Evolutionary conservation across 1,284 basidiomycete genomes (phyloP), one percentile per base, ranked within the genome.

Genomic region (Malassezia nana): DNA sequence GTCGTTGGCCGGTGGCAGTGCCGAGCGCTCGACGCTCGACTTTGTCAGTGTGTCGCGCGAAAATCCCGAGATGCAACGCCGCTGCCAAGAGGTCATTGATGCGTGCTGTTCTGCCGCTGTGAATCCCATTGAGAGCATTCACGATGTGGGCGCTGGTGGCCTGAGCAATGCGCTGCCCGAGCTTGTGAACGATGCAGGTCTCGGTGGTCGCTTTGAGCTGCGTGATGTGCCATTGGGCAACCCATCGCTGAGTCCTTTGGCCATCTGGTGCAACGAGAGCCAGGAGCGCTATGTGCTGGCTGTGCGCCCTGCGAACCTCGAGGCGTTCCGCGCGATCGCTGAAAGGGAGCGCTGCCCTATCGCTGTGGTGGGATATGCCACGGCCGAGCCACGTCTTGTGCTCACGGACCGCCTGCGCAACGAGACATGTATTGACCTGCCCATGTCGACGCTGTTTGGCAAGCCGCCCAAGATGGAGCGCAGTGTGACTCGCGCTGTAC

Each of bases 241-340:
- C 75, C 80, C 82, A 28, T 84, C 85, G 42, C 89, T 99, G 88
- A 91, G 87, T 8, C 94, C 92, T 0, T 95, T 98, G 90, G 92
- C 96, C 78, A 96, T 98, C 58, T 99, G 92, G 92, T 98, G 94
- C 76, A 99, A 99, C 76, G 94, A 99, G 77, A 87, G 84, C 62
- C 92, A 99, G 78, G 92, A 99, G 74, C 84, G 94, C 40, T 98
- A 98, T 72, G 94, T 98, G 29, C 81, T 98, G 28, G 94, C 71
- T 20, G 69, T 73, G 41, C 47, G 52, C 40, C 61, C 59, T 18
- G 58, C 57, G 31, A 59, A 72, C 33, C 57, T 73, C 9, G 55
- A 61, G 6, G 55, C 61, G 39, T 96, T 99, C 75, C 82, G 84
- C 70, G 76, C 71, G 6, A 85, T 96, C 40, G 89, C 89, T 12